phyloP scores from a whole-genome alignment of 495 filamentous ascomycete genomes.

The Bombardia bombarda region DNA sequence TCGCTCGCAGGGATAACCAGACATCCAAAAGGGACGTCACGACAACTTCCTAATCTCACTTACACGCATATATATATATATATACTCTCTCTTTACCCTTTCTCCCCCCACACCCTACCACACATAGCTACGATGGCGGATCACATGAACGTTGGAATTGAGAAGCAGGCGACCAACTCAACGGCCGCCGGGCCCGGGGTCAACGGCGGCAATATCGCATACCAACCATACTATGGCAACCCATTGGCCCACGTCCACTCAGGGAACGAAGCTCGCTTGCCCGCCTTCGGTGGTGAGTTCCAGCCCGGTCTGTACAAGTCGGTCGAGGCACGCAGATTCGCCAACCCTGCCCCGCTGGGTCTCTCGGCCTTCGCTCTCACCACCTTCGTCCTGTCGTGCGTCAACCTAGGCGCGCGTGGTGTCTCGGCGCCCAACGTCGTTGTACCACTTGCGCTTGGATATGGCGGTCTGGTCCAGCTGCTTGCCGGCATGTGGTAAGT shows the following conservation, averaged over 20 bases:
- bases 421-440: constrained; percentile 59
- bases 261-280: constrained; percentile 49
- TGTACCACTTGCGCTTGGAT: constrained; percentile 63
- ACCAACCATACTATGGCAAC: constrained; percentile 55
- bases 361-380: constrained; percentile 89
- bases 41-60: too few species aligned
- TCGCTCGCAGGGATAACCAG: too few species aligned
- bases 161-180: constrained; percentile 11
- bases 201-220: constrained; percentile 27
- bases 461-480: constrained; percentile 86
- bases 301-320: constrained; percentile 86
- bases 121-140: too few species aligned
- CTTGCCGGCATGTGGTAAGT: constrained; percentile 97
- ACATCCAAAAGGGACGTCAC: too few species aligned
- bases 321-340: constrained; percentile 71
- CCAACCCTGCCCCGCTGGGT: constrained; percentile 80
- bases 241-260: constrained; percentile 67
- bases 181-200: constrained; percentile 13
- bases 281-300: constrained; percentile 91
- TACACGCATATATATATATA: too few species aligned
- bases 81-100: too few species aligned
- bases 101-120: too few species aligned
- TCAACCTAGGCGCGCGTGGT: constrained; percentile 67
- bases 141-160: too few species aligned
- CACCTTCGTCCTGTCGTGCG: constrained; percentile 80